These are phyloP conservation scores for Serpula lacrymans DNA, from an alignment of 768 basidiomycete genomes.

Conservation along the genomic window DNA sequence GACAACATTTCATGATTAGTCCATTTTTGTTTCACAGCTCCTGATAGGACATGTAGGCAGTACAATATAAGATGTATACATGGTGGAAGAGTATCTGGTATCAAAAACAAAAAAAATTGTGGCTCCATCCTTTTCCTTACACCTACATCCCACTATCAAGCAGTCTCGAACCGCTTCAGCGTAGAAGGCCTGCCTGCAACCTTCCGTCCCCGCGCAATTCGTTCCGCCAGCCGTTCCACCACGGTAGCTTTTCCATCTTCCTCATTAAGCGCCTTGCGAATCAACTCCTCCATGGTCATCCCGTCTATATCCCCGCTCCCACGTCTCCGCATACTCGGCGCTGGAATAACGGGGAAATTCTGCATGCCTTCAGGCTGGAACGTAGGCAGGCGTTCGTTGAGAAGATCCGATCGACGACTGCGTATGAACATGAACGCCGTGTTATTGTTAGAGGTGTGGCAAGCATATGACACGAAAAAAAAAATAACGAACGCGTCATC, in stretches of 20 bases:
- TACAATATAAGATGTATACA: too few species aligned
- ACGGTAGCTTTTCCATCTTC: conserved; percentile 49
- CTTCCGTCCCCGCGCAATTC: conserved; percentile 51
- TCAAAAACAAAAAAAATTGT: too few species aligned
- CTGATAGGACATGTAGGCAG: too few species aligned
- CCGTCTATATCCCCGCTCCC: conserved; percentile 38
- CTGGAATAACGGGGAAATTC: conserved; percentile 47
- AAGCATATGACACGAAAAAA: conserved; percentile 6
- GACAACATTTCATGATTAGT: too few species aligned
- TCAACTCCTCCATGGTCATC: conserved; percentile 61
- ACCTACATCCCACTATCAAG: conserved; percentile 31
- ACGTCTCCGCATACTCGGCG: conserved; percentile 57
- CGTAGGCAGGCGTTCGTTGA: conserved; percentile 72
- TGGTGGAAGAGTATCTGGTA: too few species aligned
- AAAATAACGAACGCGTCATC: conserved; percentile 63
- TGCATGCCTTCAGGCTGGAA: conserved; percentile 35
- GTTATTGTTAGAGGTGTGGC: neutral
- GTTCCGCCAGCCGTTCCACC: conserved; percentile 61
- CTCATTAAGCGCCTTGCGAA: conserved; percentile 60
- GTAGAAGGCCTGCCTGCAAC: conserved; percentile 43
- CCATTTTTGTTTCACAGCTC: too few species aligned
- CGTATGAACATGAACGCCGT: neutral
- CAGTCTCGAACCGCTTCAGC: conserved; percentile 65
- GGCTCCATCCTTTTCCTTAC: too few species aligned
- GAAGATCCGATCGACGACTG: conserved; percentile 69